Conservation (phyloP, 2,329 filamentous ascomycete species). For the Sporothrix curviconia region DNA sequence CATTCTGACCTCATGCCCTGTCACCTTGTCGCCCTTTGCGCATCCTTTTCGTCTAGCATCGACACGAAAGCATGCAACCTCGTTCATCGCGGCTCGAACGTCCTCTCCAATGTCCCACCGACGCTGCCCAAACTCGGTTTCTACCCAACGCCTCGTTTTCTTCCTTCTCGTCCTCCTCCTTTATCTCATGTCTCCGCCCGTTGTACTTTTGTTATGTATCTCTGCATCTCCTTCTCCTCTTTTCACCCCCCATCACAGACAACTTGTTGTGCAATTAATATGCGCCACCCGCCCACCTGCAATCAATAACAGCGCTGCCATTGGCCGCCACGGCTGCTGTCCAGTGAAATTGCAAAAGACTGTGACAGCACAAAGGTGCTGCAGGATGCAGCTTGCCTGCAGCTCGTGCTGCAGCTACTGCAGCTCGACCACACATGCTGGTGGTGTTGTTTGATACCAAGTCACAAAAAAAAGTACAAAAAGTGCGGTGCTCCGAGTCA, state of each 20-base stretch:
- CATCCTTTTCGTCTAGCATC: not conserved
- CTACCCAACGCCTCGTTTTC: not conserved
- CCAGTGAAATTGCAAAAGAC: not conserved
- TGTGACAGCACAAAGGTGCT: not conserved
- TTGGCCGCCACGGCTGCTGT: not conserved
- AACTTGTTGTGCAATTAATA: not conserved
- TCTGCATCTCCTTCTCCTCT: constrained; percentile 2
- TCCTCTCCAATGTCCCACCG: too few relatives aligned
- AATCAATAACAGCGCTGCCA: not conserved
- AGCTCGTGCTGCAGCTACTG: not conserved
- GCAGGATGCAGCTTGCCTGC: not conserved
- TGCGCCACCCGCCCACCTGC: not conserved
- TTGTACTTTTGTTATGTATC: not conserved
- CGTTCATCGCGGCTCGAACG: not conserved
- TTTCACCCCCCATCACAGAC: constrained; percentile 2
- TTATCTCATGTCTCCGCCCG: not conserved
- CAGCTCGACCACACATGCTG: not conserved
- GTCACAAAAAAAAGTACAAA: not conserved
- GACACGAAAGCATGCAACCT: not conserved
- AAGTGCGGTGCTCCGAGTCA: not conserved
- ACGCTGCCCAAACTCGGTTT: not conserved
- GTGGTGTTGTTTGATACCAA: not conserved
- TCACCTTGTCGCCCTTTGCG: not conserved
- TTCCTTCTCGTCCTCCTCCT: not conserved
- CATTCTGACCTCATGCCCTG: too few relatives aligned